These are phyloP conservation scores for Rhynchospora pubera DNA, from an alignment of 176 grass and related monocot genomes.

Conservation along the genomic window DNA sequence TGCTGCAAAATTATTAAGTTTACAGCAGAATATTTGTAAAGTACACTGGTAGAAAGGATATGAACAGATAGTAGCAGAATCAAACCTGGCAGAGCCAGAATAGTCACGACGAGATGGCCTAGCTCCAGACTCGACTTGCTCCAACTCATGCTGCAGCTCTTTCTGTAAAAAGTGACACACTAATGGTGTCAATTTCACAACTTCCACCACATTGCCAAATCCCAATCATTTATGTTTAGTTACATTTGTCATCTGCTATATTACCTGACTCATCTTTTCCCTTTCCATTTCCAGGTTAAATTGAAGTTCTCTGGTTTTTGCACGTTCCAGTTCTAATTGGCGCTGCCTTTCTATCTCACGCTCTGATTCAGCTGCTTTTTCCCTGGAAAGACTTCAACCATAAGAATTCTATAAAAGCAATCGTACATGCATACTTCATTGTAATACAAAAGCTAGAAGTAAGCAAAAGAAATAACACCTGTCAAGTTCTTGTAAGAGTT, in stretches of 20 bases:
- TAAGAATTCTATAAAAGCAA: conserved; percentile 8
- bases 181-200: not conserved
- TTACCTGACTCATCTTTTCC: conserved; percentile 83
- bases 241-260: not conserved
- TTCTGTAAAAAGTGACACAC: conserved; percentile 38
- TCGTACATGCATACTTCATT: not conserved
- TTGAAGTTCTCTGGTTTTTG: conserved; percentile 76
- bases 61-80: not conserved
- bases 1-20: conserved; percentile 16
- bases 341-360: conserved; percentile 73
- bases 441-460: not conserved
- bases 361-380: conserved; percentile 61
- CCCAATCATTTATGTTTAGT: not conserved
- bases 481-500: conserved; percentile 89
- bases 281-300: conserved; percentile 86
- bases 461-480: conserved; percentile 37
- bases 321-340: conserved; percentile 76
- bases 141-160: conserved; percentile 79
- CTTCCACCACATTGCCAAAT: not conserved
- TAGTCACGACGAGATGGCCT: conserved; percentile 68
- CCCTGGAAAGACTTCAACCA: conserved; percentile 34
- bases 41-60: not conserved
- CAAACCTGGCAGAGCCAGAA: conserved; percentile 52
- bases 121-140: conserved; percentile 76
- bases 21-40: not conserved